Percentiles rank a stretch among this genome's conserved stretches.
phyloP scores from a whole-genome alignment of 768 basidiomycete genomes.

The Lepiota venenata region DNA sequence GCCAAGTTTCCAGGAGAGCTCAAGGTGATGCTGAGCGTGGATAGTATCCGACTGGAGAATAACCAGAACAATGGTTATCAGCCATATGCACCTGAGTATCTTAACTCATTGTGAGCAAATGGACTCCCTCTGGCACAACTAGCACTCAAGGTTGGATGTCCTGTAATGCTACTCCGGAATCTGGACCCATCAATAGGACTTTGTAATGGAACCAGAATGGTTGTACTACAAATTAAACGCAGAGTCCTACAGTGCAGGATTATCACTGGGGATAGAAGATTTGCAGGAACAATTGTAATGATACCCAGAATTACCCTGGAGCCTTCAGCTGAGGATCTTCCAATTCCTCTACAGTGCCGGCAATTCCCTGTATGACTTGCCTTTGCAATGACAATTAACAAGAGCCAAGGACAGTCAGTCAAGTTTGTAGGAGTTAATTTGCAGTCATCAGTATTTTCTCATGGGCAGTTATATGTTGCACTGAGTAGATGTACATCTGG shows the following conservation, averaged over 20 bases:
- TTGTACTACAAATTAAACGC: constrained; percentile 14
- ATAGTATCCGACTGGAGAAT: background rate
- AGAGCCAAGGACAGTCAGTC: no score
- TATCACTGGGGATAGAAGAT: no score
- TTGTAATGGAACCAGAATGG: constrained; percentile 27
- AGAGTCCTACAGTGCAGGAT: constrained; percentile 28
- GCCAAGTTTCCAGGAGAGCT: background rate
- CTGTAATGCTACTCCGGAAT: constrained; percentile 30
- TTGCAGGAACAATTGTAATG: no score
- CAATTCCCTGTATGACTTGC: constrained; percentile 38
- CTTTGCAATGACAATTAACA: constrained; percentile 36
- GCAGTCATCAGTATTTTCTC: constrained; percentile 27
- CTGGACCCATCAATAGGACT: constrained; percentile 22
- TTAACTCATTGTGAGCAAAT: background rate
- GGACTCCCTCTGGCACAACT: background rate
- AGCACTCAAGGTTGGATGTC: constrained; percentile 11
- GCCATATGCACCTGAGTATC: background rate
- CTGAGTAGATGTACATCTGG: constrained; percentile 26
- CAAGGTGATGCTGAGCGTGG: background rate
- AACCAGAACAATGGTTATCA: background rate
- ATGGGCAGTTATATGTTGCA: constrained; percentile 39
- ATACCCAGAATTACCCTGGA: no score
- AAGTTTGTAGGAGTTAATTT: constrained; percentile 33
- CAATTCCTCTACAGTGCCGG: constrained; percentile 24
- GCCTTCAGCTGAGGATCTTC: constrained; percentile 11